Base-by-base conservation (phyloP, 805 yeast genomes). In the Myxozyma neotropica region DNA sequence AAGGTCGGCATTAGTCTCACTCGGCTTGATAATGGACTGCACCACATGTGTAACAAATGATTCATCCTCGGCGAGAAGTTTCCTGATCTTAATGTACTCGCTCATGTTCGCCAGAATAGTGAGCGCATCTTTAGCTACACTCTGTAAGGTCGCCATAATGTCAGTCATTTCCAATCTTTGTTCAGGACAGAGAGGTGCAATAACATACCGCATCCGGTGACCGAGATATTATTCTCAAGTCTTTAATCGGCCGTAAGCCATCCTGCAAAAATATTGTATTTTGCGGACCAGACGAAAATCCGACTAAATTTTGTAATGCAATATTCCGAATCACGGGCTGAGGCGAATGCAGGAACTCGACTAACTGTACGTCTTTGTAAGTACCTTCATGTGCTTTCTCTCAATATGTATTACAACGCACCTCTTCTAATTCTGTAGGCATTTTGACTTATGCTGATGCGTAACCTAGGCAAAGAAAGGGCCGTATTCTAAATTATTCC, bases 21-120 rank as follows among this genome's bases (percentile, higher is more conserved):
- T 77, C 38, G 83, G 72, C 15, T 46, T 43, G 42, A 61, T 80
- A 72, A 72, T 65, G 60, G 67, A 58, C 27, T 67, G 62, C 19
- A 68, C 70, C 21, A 71, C 63, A 43, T 54, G 63, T 24, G 63
- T 59, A 15, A 75, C 60, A 70, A 85, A 89, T 7, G 76, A 76
- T 15, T 74, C 77, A 71, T 93, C 96, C 27, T 81, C 78, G 4
- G 84, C 88, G 23, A 93, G 80, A 59, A 85, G 68, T 46, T 79
- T 79, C 68, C 96, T 81, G 70, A 90, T 81, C 19, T 76, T 75
- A 3, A 72, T 66, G 71, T 88, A 90, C 65, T 84, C 94, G 73
- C 96, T 87, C 58, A 93, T 74, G 70, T 94, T 94, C 8, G 88
- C 89, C 68, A 94, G 76, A 33, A 88, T 89, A 0, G 96, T 90